These are phyloP conservation scores for Raphanus sativus DNA, from an alignment of 345 rosid species.

Conservation along the genomic window DNA sequence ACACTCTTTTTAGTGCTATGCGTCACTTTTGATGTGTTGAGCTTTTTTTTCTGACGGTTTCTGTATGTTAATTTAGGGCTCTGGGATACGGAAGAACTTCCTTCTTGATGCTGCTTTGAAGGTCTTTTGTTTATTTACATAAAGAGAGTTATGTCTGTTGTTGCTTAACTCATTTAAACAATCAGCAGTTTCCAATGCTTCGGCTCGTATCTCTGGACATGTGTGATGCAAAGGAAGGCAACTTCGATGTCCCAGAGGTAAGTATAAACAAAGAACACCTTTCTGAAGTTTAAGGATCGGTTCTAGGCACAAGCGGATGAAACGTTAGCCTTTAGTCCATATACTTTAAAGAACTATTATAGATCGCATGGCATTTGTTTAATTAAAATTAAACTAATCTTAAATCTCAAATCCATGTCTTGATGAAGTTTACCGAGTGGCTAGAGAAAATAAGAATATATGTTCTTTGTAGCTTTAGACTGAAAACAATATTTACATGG, in stretches of 20 bases:
- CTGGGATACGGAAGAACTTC: slow-evolving; percentile 55
- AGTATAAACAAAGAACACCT: slow-evolving; percentile 14
- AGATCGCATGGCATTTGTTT: too few species aligned
- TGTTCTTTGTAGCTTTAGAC: not conserved
- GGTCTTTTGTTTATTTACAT: slow-evolving; percentile 38
- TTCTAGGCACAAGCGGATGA: too few species aligned
- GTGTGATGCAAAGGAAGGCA: slow-evolving; percentile 74
- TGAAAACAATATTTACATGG: slow-evolving; percentile 4
- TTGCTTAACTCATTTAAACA: not conserved
- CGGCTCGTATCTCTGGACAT: slow-evolving; percentile 59
- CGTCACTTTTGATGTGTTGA: not conserved
- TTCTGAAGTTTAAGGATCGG: not conserved
- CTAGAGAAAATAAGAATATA: not conserved
- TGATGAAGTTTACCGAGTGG: not conserved
- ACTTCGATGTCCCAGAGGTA: slow-evolving; percentile 63
- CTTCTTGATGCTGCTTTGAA: slow-evolving; percentile 60
- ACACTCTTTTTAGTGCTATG: not conserved
- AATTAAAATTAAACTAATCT: too few species aligned
- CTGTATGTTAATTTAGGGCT: slow-evolving; percentile 48
- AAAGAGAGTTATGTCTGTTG: not conserved
- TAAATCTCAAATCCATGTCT: too few species aligned
- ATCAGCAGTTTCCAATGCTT: slow-evolving; percentile 64
- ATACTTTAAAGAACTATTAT: too few species aligned
- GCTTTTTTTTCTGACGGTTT: not conserved
- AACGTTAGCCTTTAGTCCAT: too few species aligned